Percentiles rank a stretch among this genome's conserved stretches.
phyloP scores from a whole-genome alignment of 139 green algal species.

The Bryopsis sp. region DNA sequence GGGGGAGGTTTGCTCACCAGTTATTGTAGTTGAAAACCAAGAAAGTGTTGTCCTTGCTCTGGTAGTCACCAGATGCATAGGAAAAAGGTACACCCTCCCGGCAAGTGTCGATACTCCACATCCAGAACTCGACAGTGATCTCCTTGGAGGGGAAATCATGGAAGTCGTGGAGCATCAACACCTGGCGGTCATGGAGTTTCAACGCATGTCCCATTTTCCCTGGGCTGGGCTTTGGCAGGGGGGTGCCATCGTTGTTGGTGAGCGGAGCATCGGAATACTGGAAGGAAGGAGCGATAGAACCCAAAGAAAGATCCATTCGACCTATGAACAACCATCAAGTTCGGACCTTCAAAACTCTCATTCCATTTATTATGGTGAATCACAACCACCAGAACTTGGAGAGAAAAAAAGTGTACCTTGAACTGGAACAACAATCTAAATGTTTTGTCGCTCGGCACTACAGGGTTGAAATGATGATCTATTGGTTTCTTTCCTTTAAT shows the following conservation, averaged over 20 bases:
- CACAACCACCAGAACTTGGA: too few relatives aligned
- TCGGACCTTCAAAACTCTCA: too few relatives aligned
- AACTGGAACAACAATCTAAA: too few relatives aligned
- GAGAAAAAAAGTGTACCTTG: too few relatives aligned
- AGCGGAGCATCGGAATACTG: slow-evolving; percentile 63
- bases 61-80: slow-evolving; percentile 57
- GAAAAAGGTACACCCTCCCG: slow-evolving; percentile 50
- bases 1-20: too few relatives aligned
- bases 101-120: slow-evolving; percentile 55
- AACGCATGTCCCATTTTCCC: slow-evolving; percentile 59
- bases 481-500: too few relatives aligned
- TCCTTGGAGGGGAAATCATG: slow-evolving; percentile 53
- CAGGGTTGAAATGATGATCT: too few relatives aligned
- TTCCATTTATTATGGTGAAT: too few relatives aligned
- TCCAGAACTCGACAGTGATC: slow-evolving; percentile 87
- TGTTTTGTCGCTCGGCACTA: too few relatives aligned
- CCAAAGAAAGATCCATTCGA: too few relatives aligned
- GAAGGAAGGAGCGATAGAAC: slow-evolving; percentile 34
- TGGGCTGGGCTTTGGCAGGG: slow-evolving; percentile 35
- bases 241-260: slow-evolving; percentile 33
- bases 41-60: slow-evolving; percentile 69
- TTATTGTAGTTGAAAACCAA: slow-evolving; percentile 81
- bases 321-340: too few relatives aligned
- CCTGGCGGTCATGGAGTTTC: slow-evolving; percentile 61
- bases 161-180: slow-evolving; percentile 65